Conservation (phyloP, 2,329 filamentous ascomycete species). For the Xylariales sp. region DNA sequence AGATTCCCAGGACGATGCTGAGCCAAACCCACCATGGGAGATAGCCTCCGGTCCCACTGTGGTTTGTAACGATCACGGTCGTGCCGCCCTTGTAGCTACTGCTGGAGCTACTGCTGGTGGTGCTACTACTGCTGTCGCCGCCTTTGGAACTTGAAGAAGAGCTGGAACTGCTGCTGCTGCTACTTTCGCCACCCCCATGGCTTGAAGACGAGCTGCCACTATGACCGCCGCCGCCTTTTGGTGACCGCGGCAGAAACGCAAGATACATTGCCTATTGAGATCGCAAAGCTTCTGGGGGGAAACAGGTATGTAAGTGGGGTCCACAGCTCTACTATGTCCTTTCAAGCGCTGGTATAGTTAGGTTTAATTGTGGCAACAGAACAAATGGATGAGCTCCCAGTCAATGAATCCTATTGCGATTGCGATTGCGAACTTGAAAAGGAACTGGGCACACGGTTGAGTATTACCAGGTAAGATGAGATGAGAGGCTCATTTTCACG, state of each 20-base stretch:
- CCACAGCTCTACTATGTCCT: too few species aligned
- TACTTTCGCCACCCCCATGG: background rate
- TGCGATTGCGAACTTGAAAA: background rate
- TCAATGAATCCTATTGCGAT: background rate
- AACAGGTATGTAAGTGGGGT: too few species aligned
- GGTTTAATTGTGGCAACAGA: too few species aligned
- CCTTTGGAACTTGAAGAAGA: background rate
- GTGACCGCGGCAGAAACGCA: background rate
- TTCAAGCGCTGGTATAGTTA: too few species aligned
- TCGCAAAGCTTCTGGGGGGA: too few species aligned
- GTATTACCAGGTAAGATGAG: too few species aligned
- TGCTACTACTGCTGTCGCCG: background rate
- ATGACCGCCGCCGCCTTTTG: slow-evolving; percentile 5
- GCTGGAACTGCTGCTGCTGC: background rate
- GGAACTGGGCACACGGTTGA: too few species aligned
- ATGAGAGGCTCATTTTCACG: too few species aligned
- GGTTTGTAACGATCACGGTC: background rate
- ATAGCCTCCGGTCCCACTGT: background rate
- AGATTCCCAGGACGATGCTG: slow-evolving; percentile 2
- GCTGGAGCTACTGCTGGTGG: background rate
- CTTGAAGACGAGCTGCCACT: slow-evolving; percentile 1
- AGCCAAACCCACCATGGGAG: slow-evolving; percentile 8
- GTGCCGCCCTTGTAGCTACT: background rate
- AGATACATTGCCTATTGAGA: background rate
- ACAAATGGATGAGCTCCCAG: background rate